phyloP scores from a whole-genome alignment of 805 yeast genomes.

The Candida khao-thaluensis region DNA sequence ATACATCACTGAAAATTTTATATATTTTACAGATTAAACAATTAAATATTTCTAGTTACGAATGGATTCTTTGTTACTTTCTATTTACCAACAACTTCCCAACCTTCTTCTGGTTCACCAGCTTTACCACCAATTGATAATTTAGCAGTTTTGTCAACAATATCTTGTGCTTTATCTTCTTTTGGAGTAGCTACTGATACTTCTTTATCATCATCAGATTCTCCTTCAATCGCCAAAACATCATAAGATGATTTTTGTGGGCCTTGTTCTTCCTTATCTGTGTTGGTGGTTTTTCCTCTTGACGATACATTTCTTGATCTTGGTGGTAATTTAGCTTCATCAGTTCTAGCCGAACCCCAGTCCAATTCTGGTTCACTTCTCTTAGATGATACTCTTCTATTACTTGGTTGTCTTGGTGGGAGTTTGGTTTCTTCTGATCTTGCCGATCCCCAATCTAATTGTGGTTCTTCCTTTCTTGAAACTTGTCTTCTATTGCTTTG shows the following conservation, averaged over 20 bases:
- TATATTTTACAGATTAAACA: constrained; percentile 11
- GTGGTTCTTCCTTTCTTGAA: constrained; percentile 37
- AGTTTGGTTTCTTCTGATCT: constrained; percentile 31
- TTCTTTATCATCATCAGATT: constrained; percentile 24
- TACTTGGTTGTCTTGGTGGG: constrained; percentile 21
- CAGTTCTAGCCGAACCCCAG: constrained; percentile 39
- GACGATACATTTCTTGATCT: constrained; percentile 23
- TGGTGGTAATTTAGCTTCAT: constrained; percentile 30
- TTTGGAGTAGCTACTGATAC: constrained; percentile 6
- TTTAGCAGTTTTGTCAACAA: constrained; percentile 20
- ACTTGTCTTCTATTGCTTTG: constrained; percentile 21
- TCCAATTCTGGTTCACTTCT: constrained; percentile 41
- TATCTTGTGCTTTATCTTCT: constrained; percentile 9
- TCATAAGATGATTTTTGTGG: constrained; percentile 37
- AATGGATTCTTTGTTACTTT: constrained; percentile 28
- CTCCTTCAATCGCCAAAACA: constrained; percentile 35
- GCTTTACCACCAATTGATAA: constrained; percentile 23
- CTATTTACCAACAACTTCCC: constrained; percentile 38
- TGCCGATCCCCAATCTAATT: constrained; percentile 44
- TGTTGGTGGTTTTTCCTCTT: constrained; percentile 17
- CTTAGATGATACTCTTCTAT: constrained; percentile 25
- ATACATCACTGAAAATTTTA: background rate
- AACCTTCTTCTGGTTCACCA: constrained; percentile 26
- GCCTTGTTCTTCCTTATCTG: constrained; percentile 23
- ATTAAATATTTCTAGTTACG: constrained; percentile 13